Base-by-base conservation (phyloP, 441 rosid genomes). In the Brassica balearica region DNA sequence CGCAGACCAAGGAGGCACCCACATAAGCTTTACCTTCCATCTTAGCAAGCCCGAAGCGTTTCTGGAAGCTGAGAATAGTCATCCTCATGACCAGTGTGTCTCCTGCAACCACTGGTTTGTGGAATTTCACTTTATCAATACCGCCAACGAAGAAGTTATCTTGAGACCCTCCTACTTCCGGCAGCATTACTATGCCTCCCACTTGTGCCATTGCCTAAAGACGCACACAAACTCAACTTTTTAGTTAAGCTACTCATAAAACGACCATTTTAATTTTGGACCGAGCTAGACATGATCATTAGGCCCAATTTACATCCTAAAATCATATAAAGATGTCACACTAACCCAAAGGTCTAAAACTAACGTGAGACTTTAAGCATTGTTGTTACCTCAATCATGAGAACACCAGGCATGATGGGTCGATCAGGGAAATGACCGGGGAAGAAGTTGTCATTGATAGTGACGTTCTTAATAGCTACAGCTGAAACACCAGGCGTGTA, bases 381-480 rank as follows among this genome's bases (percentile, higher is more conserved):
- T 29, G 36, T 32, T 32, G 46, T 81, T 81, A 91, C 97, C 97
- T 94, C 98, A 80, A 92, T 85, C 92, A 92, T 94, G 74, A 94
- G 97, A 80, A 92, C 97, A 76, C 97, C 97, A 80, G 97, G 97
- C 98, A 94, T 90, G 32, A 90, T 94, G 17, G 98, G 97, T 79
- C 97, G 88, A 63, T 89, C 93, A 25, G 97, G 98, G 79, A 94
- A 94, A 81, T 94, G 98, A 0, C 98, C 98, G 64, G 98, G 97
- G 73, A 94, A 94, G 73, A 94, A 94, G 83, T 90, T 92, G 80
- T 94, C 97, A 82, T 94, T 94, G 29, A 92, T 92, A 0, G 96
- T 94, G 69, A 94, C 98, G 67, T 94, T 94, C 90, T 94, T 94
- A 25, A 94, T 92, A 69, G 87, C 96, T 81, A 92, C 95, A 82